phyloP scores from a whole-genome alignment of 768 basidiomycete genomes.

The Boletus huronensis region DNA sequence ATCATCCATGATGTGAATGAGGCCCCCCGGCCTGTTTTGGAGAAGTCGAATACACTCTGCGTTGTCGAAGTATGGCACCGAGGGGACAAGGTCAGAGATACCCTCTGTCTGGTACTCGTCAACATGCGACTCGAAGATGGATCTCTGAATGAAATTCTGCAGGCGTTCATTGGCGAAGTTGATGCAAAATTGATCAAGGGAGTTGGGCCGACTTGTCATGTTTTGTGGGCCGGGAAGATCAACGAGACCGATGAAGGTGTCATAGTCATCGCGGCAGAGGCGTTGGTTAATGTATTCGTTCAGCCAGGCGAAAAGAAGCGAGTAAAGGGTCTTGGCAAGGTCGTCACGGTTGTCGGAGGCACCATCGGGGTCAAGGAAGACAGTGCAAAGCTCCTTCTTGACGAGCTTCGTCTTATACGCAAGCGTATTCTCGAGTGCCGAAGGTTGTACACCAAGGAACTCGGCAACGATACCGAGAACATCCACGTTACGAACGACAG shows the following conservation, averaged over 20 bases:
- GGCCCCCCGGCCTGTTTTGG: conserved; percentile 82
- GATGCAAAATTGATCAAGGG: conserved; percentile 93
- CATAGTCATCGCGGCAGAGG: conserved; percentile 90
- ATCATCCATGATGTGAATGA: conserved; percentile 98
- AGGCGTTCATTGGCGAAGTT: conserved; percentile 95
- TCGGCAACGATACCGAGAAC: conserved; percentile 81
- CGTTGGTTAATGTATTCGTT: conserved; percentile 96
- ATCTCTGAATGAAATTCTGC: conserved; percentile 76
- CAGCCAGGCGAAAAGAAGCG: conserved; percentile 92
- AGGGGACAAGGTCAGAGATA: conserved; percentile 64
- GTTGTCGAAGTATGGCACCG: conserved; percentile 85
- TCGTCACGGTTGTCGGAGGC: conserved; percentile 93
- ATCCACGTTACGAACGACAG: conserved; percentile 85
- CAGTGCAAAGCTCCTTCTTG: conserved; percentile 95
- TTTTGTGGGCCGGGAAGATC: conserved; percentile 95
- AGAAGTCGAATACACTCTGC: conserved; percentile 83
- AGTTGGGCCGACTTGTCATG: conserved; percentile 81
- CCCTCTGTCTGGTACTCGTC: conserved; percentile 84
- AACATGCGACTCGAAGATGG: conserved; percentile 76
- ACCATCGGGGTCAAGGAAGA: conserved; percentile 92
- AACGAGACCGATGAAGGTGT: conserved; percentile 88
- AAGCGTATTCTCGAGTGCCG: conserved; percentile 72
- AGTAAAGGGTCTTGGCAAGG: conserved; percentile 90
- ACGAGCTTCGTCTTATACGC: conserved; percentile 91
- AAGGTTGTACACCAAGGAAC: conserved; percentile 79